Evolutionary conservation across 257 asterid genomes (phyloP).

Genomic region (Haberlea rhodopensis): DNA sequence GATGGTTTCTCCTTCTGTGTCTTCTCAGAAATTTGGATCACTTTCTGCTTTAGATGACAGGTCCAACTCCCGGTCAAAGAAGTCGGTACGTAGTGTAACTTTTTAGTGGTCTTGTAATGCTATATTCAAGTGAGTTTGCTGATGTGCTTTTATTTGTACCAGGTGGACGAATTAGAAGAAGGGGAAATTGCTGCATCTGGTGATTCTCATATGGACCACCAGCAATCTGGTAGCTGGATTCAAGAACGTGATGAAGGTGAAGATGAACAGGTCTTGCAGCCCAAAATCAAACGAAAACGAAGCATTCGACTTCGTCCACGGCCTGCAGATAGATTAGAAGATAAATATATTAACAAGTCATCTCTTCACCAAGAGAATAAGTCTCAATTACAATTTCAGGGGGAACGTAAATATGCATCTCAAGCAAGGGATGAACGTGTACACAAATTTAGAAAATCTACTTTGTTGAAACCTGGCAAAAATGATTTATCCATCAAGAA

Average conservation of each 20-base stretch:
- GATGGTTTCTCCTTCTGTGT: conserved; percentile 64
- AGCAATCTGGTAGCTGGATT: conserved; percentile 96
- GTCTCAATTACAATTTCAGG: conserved; percentile 57
- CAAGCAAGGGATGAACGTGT: conserved; percentile 54
- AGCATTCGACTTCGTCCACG: conserved; percentile 87
- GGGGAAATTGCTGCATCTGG: conserved; percentile 94
- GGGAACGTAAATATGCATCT: conserved; percentile 54
- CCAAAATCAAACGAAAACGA: conserved; percentile 84
- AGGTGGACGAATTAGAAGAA: conserved; percentile 90
- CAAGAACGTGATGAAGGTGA: conserved; percentile 98
- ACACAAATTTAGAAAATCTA: conserved; percentile 53
- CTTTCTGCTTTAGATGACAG: conserved; percentile 93
- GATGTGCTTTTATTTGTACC: conserved; percentile 28
- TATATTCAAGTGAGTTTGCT: conserved; percentile 8
- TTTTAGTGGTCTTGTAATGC: background rate
- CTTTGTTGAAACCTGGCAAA: conserved; percentile 45
- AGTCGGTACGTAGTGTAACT: conserved; percentile 45
- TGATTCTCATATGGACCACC: conserved; percentile 83
- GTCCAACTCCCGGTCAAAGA: conserved; percentile 78
- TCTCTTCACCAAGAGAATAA: conserved; percentile 57
- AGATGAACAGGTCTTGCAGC: conserved; percentile 97
- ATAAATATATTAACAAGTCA: conserved; percentile 56
- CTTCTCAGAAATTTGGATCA: conserved; percentile 97
- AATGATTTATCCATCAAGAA: conserved; percentile 50
- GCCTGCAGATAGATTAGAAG: conserved; percentile 64